Evolutionary conservation across 2,329 filamentous ascomycete genomes (phyloP), one percentile per base, ranked within the genome.

Genomic region (Zasmidium cellare): DNA sequence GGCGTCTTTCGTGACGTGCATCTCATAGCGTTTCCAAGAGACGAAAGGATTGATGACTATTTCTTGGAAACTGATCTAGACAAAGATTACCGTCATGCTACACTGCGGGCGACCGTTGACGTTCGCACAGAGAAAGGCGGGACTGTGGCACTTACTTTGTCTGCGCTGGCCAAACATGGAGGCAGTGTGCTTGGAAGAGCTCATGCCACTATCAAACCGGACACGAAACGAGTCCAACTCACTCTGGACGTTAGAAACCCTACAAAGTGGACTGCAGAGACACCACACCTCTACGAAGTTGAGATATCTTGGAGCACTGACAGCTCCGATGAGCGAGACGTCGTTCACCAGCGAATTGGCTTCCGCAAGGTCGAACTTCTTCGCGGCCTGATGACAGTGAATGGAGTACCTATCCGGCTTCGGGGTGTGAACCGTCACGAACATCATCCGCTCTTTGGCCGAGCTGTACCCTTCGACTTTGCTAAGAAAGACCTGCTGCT

Each of bases 401-500:
- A 89, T 57, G 86, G 87, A 3, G 77, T 78, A 24, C 76, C 82
- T 1, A 79, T 90, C 51, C 77, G 83, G 2, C 78, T 90, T 61
- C 80, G 83, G 23, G 87, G 87, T 16, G 83, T 85, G 14, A 90
- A 90, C 69, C 77, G 87, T 14, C 88, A 90, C 66, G 88, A 91
- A 56, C 87, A 91, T 65, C 87, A 90, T 65, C 85, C 86, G 0
- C 73, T 75, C 11, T 80, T 80, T 24, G 87, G 87, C 2, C 83
- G 87, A 0, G 80, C 86, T 0, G 85, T 89, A 0, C 85, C 86
- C 0, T 71, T 83, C 6, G 82, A 86, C 1, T 87, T 82, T 22
- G 81, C 88, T 67, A 80, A 80, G 60, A 72, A 77, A 16, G 87
- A 90, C 62, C 76, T 90, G 1, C 66, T 86, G 1, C 75, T 85